Percentiles rank a stretch among this genome's conserved stretches.
Evolutionary conservation across 2,329 filamentous ascomycete genomes (phyloP).

Genomic region (Epichloe uncinata): DNA sequence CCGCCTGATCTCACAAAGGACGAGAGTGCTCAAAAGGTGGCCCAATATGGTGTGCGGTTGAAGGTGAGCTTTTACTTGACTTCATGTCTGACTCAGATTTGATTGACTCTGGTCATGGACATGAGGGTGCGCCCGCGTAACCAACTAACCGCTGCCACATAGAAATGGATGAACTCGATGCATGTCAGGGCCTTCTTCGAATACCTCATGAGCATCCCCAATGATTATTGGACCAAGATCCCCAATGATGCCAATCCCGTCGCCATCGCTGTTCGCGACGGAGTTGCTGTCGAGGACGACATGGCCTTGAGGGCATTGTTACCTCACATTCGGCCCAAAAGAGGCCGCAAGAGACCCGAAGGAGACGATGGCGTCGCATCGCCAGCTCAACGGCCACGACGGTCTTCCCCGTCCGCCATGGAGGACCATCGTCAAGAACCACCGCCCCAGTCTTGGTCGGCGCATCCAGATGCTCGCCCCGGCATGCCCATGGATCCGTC

Average conservation of each 20-base stretch:
- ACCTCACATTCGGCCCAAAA: slow-evolving; percentile 56
- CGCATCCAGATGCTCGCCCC: slow-evolving; percentile 26
- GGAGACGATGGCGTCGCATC: slow-evolving; percentile 39
- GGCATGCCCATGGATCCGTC: slow-evolving; percentile 24
- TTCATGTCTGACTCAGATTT: no score
- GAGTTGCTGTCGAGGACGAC: slow-evolving; percentile 76
- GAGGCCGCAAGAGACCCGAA: slow-evolving; percentile 49
- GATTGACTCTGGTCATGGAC: no score
- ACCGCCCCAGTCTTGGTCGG: slow-evolving; percentile 30
- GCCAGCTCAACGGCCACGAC: slow-evolving; percentile 46
- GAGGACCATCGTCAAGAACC: slow-evolving; percentile 21
- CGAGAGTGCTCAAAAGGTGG: slow-evolving; percentile 84
- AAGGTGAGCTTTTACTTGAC: slow-evolving; percentile 63
- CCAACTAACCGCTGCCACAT: slow-evolving; percentile 19
- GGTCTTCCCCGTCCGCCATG: slow-evolving; percentile 37
- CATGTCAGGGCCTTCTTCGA: slow-evolving; percentile 93
- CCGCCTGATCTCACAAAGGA: slow-evolving; percentile 69
- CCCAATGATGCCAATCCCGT: slow-evolving; percentile 51
- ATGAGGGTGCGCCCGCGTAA: not conserved
- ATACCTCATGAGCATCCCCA: slow-evolving; percentile 64
- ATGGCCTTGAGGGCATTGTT: slow-evolving; percentile 73
- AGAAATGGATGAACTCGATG: slow-evolving; percentile 96
- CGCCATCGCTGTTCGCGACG: slow-evolving; percentile 57
- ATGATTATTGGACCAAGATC: slow-evolving; percentile 68
- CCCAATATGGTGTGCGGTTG: slow-evolving; percentile 83